A percentile compares a stretch with the other conserved stretches of the same genome.
Evolutionary conservation across 345 rosid genomes (phyloP).

Genomic region (Citrus hindsii): DNA sequence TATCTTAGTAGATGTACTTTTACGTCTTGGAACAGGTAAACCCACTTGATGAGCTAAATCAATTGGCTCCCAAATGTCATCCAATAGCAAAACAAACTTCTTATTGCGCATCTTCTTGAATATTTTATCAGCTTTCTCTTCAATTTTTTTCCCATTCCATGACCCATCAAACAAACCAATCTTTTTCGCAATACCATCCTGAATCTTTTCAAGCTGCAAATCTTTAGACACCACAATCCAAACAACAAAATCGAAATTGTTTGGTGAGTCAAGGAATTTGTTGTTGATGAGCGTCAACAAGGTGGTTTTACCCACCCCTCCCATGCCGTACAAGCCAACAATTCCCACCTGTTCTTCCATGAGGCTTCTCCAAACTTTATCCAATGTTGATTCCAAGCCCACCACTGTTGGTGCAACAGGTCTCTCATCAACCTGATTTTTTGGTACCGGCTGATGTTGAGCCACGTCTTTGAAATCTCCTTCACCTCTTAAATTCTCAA

Average conservation of each 20-base stretch:
- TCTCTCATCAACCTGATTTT: not conserved
- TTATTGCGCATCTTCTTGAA: not conserved
- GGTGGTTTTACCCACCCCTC: not conserved
- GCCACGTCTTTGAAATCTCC: not conserved
- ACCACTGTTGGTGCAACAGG: not conserved
- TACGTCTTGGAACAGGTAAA: rapidly evolving
- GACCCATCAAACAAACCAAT: not conserved
- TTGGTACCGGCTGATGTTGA: not conserved
- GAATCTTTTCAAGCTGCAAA: not conserved
- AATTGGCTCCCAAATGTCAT: slow-evolving; percentile 1
- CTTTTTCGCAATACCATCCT: not conserved
- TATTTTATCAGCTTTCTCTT: not conserved
- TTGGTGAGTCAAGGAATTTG: not conserved
- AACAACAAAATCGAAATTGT: not conserved
- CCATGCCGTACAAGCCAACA: not conserved
- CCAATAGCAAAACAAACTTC: slow-evolving; percentile 5
- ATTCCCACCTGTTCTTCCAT: not conserved
- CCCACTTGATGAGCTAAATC: not conserved
- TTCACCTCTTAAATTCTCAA: not conserved
- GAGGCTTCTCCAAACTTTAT: not conserved
- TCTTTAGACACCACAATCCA: not conserved
- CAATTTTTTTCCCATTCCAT: not conserved
- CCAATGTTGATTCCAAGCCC: not conserved
- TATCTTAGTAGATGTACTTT: too few relatives aligned
- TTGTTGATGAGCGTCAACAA: not conserved